Base-by-base conservation (phyloP, 176 grass and related monocot species). In the Chrysopogon serrulatus region DNA sequence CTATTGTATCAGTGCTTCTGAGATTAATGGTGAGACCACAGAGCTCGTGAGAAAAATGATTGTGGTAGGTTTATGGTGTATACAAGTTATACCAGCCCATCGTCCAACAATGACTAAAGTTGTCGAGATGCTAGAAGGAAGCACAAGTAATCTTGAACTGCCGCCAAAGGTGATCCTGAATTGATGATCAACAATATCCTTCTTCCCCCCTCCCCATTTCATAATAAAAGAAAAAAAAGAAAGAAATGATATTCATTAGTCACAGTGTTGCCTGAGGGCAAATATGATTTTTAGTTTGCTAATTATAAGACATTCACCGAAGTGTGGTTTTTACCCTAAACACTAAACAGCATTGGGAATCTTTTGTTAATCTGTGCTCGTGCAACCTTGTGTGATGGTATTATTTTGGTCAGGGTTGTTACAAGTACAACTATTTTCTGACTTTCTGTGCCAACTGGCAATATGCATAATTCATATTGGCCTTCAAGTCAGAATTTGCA, bases 91-190 rank as follows among this genome's bases (percentile, higher is more conserved):
- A 8, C 34, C 88, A 13, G 39, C 26, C 17, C 3, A 78, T 23
- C 78, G 88, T 4, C 91, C 88, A 47, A 75, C 82, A 41, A 94
- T 91, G 85, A 90, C 81, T 41, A 37, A 5, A 39, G 82, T 94
- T 2, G 67, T 94, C 4, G 86, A 94, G 65, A 91, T 94, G 92
- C 62, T 94, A 4, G 88, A 88, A 45, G 35, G 68, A 23, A 86
- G 68, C 41, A 76, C 60, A 4, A 21, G 6, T 16, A 69, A 75
- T 14, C 49, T 91, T 2, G 49, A 81, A 28, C 4, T 88, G 6
- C 92, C 92, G 34, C 88, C 77, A 33, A 71, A 24, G 31, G 21
- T 65, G 36, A n/a, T 42, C 2, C 28, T 54, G 47, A 56, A 15
- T 28, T 81, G 64, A 69, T 26, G 23, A n/a, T 12, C 3, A 34